Evolutionary conservation across 1,284 basidiomycete species (phyloP), one percentile per base, ranked within the genome.

Genomic region (Ustilago cynodontis): DNA sequence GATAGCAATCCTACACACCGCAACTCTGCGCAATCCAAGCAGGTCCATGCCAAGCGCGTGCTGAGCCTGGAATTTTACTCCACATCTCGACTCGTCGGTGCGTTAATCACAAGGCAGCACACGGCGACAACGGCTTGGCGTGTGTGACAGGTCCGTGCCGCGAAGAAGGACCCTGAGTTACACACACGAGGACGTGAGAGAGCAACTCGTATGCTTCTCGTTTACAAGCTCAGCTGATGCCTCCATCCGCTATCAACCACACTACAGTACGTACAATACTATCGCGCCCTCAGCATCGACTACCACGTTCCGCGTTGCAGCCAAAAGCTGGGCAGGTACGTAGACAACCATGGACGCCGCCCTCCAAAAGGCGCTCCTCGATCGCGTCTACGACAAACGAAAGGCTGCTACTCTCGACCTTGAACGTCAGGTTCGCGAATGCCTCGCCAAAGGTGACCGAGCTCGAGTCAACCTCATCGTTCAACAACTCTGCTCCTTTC

Each of bases 401-500:
- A 98, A 98, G 88, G 92, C 93, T 10, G 94, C 95, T 4, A 95
- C 96, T 1, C 91, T 98, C 63, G 95, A 98, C 70, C 90, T 98
- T 57, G 95, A 98, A 88, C 96, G 95, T 93, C 91, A 94, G 87
- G 93, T 98, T 68, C 91, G 94, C 77, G 94, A 96, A 87, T 93
- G 92, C 78, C 90, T 94, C 71, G 89, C 89, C 67, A 90, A 92
- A 80, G 91, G 92, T 45, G 95, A 98, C 86, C 89, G 92, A 53
- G 89, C 91, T 8, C 90, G 93, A 28, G 95, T 98, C 83, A 89
- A 89, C 67, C 89, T 91, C 80, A 97, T 99, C 81, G 92, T 99
- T 75, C 93, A 96, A 87, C 95, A 98, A 85, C 90, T 99, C 71
- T 93, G 94, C 76, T 93, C 92, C 88, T 77, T 81, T 29, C 81